Conservation (phyloP, 441 rosid species). For the Daphne laureola region DNA sequence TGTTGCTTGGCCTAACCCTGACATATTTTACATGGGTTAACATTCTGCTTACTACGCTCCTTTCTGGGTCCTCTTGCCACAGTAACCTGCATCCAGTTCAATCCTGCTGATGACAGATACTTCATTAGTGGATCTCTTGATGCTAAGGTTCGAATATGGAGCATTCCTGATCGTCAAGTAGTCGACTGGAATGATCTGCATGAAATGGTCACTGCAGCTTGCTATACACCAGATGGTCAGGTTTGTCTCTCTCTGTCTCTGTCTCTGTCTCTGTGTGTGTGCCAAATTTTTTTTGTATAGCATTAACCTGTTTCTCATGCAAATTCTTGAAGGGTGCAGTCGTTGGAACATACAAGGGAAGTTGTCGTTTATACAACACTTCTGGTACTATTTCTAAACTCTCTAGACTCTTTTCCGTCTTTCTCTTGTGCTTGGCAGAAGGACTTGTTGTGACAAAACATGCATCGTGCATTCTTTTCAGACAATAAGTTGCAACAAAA, state of each 20-base stretch:
- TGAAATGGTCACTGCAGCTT: conserved; percentile 99
- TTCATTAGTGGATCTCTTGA: conserved; percentile 97
- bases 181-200: conserved; percentile 97
- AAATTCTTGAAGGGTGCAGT: conserved; percentile 67
- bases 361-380: conserved; percentile 69
- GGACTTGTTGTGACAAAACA: conserved; percentile 7
- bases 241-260: conserved; percentile 29
- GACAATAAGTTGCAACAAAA: conserved; percentile 85
- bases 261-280: background rate
- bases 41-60: conserved; percentile 13
- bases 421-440: conserved; percentile 4
- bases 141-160: conserved; percentile 97
- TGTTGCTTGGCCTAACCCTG: too few species aligned
- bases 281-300: background rate
- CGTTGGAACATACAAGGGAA: conserved; percentile 94
- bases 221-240: conserved; percentile 98
- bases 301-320: conserved; percentile 16
- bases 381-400: conserved; percentile 41
- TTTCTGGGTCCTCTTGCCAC: conserved; percentile 27
- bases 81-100: conserved; percentile 99
- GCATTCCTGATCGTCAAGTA: conserved; percentile 90
- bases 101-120: conserved; percentile 93
- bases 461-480: conserved; percentile 22
- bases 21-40: background rate
- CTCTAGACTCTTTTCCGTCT: conserved; percentile 8